Base-by-base conservation (phyloP, 441 rosid species). In the Pelargonium australe region DNA sequence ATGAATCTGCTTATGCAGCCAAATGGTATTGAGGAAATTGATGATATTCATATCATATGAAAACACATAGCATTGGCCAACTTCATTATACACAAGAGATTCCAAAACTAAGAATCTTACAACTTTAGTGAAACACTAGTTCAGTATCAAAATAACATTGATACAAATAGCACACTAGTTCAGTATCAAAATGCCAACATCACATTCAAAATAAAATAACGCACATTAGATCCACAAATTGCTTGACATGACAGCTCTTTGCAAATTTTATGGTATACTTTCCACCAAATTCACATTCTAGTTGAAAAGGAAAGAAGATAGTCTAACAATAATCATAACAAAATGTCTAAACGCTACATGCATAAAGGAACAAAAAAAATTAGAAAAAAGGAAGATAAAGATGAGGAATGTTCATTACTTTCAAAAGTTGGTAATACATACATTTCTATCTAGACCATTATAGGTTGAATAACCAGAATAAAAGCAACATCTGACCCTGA, bases 361-460 rank as follows among this genome's bases (percentile, higher is more conserved):
- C 57, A 60, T 58, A 60, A 40, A 40, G 43, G 43, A 40, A 40
- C 43, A 40, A 12, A 61, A 61, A 20, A 61, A 31, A 23, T 0
- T 20, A 20, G 23, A 10, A 23, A 10, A 58, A 58, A 25, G 16
- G 64, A 61, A 61, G 64, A 61, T 61, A 62, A 65, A 16, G 60
- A 71, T 70, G 73, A 70, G 34, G 64, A 70, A 40, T 62, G 77
- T 31, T 71, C 67, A 63, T 60, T 60, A 51, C 69, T 75, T 67
- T 58, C 64, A 71, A 67, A 63, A 44, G 74, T 74, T 81, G 73
- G 60, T 65, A 70, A 66, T 78, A 80, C 82, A 80, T 65, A 70
- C 72, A 73, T 58, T 63, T 80, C 51, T 63, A 65, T 72, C 80
- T 71, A 72, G 72, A 70, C 65, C 58, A 47, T 76, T 73, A 57